These are phyloP conservation scores for Neopestalotiopsis sp. DNA, from an alignment of 2,329 filamentous ascomycete genomes.

Conservation along the genomic window DNA sequence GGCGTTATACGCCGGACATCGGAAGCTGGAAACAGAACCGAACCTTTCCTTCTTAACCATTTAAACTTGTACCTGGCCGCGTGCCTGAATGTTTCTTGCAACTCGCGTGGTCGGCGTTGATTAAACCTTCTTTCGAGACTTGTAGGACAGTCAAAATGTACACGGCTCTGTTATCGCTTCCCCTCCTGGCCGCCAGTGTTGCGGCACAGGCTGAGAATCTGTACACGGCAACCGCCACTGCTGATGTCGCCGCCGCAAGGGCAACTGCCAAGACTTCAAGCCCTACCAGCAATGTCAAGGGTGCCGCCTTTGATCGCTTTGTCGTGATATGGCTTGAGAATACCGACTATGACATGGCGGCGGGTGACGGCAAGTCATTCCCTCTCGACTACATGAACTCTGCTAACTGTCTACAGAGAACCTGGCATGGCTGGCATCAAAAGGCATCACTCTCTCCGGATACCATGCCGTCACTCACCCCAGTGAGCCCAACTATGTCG, in stretches of 20 bases:
- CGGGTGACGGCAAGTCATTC: conserved; percentile 60
- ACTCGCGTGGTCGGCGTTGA: conserved; percentile 6
- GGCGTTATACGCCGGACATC: conserved; percentile 6
- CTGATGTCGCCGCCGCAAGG: conserved; percentile 58
- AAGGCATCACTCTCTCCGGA: conserved; percentile 67
- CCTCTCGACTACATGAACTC: conserved; percentile 27
- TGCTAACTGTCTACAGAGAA: conserved; percentile 45
- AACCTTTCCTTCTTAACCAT: background rate
- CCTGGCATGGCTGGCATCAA: conserved; percentile 60
- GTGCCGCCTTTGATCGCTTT: conserved; percentile 75
- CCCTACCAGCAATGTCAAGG: conserved; percentile 68
- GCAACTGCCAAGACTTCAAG: conserved; percentile 66
- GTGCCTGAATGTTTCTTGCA: background rate
- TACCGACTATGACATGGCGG: conserved; percentile 70
- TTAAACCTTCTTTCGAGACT: conserved; percentile 1
- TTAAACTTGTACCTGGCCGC: conserved; percentile 9
- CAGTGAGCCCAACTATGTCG: conserved; percentile 78
- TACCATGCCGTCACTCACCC: conserved; percentile 72
- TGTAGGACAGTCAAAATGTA: conserved; percentile 28
- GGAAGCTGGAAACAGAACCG: background rate
- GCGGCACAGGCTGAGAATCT: conserved; percentile 30
- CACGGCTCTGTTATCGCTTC: conserved; percentile 27
- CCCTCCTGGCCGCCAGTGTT: conserved; percentile 27
- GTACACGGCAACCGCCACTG: conserved; percentile 58
- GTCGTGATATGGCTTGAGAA: conserved; percentile 82